These are phyloP conservation scores for Sugiyamaella marilandica DNA, from an alignment of 805 yeast genomes.

Conservation along the genomic window DNA sequence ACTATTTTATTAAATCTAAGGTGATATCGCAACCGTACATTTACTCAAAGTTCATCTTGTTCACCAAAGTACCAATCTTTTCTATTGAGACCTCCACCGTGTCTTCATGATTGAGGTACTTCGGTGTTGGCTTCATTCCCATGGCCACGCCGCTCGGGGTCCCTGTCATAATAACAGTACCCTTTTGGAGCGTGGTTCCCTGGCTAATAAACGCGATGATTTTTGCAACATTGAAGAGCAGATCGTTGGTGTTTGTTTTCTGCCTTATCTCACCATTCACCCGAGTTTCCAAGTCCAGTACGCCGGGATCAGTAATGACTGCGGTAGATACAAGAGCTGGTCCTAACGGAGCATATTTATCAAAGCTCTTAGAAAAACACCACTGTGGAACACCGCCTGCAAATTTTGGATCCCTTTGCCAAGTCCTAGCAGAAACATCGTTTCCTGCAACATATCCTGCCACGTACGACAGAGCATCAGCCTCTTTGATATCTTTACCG, in stretches of 20 bases:
- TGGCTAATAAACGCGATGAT: slow-evolving; percentile 37
- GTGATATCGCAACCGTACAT: neutral
- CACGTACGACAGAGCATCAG: slow-evolving; percentile 41
- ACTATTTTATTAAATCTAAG: neutral
- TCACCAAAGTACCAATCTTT: slow-evolving; percentile 40
- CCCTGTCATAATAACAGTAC: slow-evolving; percentile 42
- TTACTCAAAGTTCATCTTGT: slow-evolving; percentile 29
- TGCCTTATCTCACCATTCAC: slow-evolving; percentile 41
- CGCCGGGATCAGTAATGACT: slow-evolving; percentile 31
- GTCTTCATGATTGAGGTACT: slow-evolving; percentile 41
- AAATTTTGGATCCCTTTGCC: slow-evolving; percentile 42
- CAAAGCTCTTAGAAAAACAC: slow-evolving; percentile 46
- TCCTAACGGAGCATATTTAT: slow-evolving; percentile 51
- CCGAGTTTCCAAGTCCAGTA: slow-evolving; percentile 29
- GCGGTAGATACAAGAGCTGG: slow-evolving; percentile 42
- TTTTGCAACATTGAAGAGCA: slow-evolving; percentile 34
- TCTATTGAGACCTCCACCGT: slow-evolving; percentile 38
- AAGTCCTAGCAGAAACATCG: slow-evolving; percentile 49
- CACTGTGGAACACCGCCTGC: slow-evolving; percentile 51
- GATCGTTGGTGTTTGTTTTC: slow-evolving; percentile 35
- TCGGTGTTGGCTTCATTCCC: slow-evolving; percentile 33
- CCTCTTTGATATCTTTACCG: slow-evolving; percentile 39
- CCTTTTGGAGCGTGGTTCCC: slow-evolving; percentile 40
- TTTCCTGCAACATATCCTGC: slow-evolving; percentile 49
- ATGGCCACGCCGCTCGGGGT: slow-evolving; percentile 42